Conservation (phyloP, 2,329 filamentous ascomycete species). For the Ophidiomyces ophidiicola region DNA sequence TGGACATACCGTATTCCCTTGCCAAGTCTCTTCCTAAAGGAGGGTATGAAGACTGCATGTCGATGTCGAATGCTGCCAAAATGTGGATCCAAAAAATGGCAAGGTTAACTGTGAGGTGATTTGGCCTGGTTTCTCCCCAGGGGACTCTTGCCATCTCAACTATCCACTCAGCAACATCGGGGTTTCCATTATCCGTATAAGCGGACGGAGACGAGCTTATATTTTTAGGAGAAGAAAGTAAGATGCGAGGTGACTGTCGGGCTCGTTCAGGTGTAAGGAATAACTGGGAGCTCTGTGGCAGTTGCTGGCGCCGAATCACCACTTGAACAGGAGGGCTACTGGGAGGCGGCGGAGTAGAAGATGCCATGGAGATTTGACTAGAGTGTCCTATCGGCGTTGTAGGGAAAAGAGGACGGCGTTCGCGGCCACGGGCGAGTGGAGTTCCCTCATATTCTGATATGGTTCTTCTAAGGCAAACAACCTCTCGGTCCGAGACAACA, state of each 20-base stretch:
- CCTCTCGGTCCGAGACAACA: slow-evolving; percentile 6
- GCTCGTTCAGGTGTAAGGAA: slow-evolving; percentile 4
- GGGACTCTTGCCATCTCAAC: slow-evolving; percentile 5
- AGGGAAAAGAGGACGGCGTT: not conserved
- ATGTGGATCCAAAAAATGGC: slow-evolving; percentile 7
- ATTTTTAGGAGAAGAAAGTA: not conserved
- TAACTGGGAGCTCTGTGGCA: not conserved
- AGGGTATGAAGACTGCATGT: slow-evolving; percentile 5
- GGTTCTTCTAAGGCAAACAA: slow-evolving; percentile 6
- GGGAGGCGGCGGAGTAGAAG: slow-evolving; percentile 5
- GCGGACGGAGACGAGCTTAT: slow-evolving; percentile 2
- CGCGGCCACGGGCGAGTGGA: not conserved
- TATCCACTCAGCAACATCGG: slow-evolving; percentile 1
- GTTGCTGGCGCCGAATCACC: too few species aligned
- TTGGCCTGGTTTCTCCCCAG: slow-evolving; percentile 3
- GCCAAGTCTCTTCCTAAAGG: slow-evolving; percentile 2
- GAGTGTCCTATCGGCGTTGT: not conserved
- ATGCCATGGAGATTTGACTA: not conserved
- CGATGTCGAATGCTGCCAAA: slow-evolving; percentile 7
- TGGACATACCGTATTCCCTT: not conserved
- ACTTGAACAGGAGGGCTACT: too few species aligned
- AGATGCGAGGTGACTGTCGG: not conserved
- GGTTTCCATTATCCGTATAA: slow-evolving; percentile 5
- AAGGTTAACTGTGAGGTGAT: slow-evolving; percentile 8
- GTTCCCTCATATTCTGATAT: slow-evolving; percentile 7